Percentiles rank a stretch among this genome's conserved stretches.
phyloP scores from a whole-genome alignment of 2,329 filamentous ascomycete genomes.

The Venturia pyrina region DNA sequence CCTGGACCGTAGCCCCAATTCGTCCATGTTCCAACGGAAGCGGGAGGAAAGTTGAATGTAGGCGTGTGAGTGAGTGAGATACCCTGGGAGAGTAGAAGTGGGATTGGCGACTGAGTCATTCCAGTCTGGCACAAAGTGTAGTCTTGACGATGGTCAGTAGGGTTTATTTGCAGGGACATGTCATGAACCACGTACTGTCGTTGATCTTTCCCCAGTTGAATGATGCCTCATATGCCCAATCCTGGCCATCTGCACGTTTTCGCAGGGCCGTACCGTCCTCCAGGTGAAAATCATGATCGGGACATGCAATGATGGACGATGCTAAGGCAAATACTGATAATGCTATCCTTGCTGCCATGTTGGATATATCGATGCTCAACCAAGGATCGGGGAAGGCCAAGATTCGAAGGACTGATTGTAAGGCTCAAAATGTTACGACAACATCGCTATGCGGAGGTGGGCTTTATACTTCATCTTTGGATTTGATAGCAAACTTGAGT shows the following conservation, averaged over 20 bases:
- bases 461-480: neutral
- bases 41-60: constrained; percentile 31
- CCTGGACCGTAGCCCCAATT: constrained; percentile 43
- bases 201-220: constrained; percentile 32
- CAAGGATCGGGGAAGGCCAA: neutral
- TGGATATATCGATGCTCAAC: neutral
- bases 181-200: constrained; percentile 17
- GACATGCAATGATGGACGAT: constrained; percentile 3
- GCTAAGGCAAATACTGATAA: neutral
- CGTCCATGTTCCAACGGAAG: constrained; percentile 31
- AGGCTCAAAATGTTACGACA: neutral
- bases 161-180: neutral
- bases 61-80: constrained; percentile 31
- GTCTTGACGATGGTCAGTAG: constrained; percentile 16
- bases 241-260: constrained; percentile 10
- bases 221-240: constrained; percentile 27
- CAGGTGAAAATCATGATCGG: neutral
- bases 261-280: neutral
- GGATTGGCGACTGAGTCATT: constrained; percentile 41
- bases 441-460: neutral
- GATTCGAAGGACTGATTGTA: neutral
- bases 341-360: neutral
- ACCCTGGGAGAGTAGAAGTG: constrained; percentile 30
- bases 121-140: constrained; percentile 40
- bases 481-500: neutral